Evolutionary conservation across 306 rosid genomes (phyloP).

Genomic region (Citrullus colocynthis): DNA sequence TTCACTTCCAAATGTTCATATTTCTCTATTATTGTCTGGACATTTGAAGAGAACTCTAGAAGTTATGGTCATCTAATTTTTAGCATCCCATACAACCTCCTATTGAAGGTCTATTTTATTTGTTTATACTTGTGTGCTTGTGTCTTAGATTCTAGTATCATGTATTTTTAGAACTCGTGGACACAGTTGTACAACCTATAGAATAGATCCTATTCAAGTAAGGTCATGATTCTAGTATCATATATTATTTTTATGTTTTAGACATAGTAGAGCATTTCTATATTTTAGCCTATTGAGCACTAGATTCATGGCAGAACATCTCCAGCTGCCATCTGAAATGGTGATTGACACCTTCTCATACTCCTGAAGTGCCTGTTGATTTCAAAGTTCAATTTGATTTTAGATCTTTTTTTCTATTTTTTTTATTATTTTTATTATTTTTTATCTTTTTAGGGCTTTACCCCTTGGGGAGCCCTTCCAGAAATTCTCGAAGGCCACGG

Average conservation of each 20-base stretch:
- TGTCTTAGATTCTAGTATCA: neutral
- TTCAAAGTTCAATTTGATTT: neutral
- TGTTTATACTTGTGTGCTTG: neutral
- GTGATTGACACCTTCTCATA: neutral
- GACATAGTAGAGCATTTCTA: neutral
- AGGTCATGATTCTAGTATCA: neutral
- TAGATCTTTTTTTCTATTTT: neutral
- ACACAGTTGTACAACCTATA: no score
- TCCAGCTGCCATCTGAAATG: neutral
- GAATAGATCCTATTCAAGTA: no score
- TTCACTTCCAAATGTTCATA: neutral
- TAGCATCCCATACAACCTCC: neutral
- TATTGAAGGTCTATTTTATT: neutral
- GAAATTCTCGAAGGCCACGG: no score
- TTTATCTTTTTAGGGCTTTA: no score
- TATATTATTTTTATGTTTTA: neutral
- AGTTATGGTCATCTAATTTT: neutral
- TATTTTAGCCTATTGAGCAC: neutral
- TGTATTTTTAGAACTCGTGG: neutral
- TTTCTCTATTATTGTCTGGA: neutral
- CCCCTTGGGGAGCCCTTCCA: no score
- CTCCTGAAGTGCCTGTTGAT: neutral
- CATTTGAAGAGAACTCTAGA: neutral
- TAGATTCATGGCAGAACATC: neutral
- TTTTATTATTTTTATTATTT: no score